phyloP scores from a whole-genome alignment of 306 rosid species.

The Casuarina glauca region DNA sequence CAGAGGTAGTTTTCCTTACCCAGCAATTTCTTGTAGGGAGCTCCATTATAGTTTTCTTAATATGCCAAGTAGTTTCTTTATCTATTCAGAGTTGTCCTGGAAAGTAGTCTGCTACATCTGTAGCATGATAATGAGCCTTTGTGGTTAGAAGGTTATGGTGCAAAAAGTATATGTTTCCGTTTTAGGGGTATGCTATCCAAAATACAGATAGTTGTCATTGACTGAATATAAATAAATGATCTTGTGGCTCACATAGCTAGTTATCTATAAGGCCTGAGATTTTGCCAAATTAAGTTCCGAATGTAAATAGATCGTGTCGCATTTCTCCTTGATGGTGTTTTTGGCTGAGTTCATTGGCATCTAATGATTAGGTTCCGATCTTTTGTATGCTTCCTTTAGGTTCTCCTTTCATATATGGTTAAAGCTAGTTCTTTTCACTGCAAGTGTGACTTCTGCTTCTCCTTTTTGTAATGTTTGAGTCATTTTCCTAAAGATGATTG shows the following conservation, averaged over 20 bases:
- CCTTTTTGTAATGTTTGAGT: neutral
- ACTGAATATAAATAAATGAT: neutral
- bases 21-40: neutral
- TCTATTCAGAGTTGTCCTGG: too few species aligned
- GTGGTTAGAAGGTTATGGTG: neutral
- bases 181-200: neutral
- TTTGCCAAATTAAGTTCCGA: neutral
- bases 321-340: neutral
- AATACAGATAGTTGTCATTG: neutral
- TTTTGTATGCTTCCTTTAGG: neutral
- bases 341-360: neutral
- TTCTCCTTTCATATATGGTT: neutral
- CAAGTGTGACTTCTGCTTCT: neutral
- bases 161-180: neutral
- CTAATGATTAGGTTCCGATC: neutral
- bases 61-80: constrained; percentile 10
- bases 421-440: neutral
- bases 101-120: neutral
- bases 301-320: neutral
- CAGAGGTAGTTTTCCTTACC: constrained; percentile 37
- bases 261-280: neutral
- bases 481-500: neutral
- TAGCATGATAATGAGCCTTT: neutral
- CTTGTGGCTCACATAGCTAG: neutral
- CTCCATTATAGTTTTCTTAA: constrained; percentile 3